A percentile compares a stretch with the other conserved stretches of the same genome.
These are phyloP conservation scores for Alloascoidea hylecoeti DNA, from an alignment of 805 yeast genomes.

Conservation along the genomic window DNA sequence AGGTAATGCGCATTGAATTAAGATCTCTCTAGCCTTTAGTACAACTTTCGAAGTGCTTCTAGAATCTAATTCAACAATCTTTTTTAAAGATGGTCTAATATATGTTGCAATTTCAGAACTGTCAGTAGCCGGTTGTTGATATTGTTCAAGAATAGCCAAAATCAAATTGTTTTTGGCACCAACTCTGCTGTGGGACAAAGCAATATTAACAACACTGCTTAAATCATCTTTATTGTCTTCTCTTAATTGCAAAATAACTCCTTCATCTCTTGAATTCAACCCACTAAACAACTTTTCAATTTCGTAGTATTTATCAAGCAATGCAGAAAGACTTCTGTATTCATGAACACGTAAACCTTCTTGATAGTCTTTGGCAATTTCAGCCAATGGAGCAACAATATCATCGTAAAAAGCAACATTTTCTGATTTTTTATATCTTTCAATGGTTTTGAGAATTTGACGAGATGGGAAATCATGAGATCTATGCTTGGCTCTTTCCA, in stretches of 20 bases:
- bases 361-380: conserved; percentile 54
- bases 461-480: conserved; percentile 88
- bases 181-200: conserved; percentile 84
- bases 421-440: conserved; percentile 26
- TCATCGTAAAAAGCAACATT: conserved; percentile 30
- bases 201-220: conserved; percentile 53
- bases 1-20: conserved; percentile 94
- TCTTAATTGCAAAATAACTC: conserved; percentile 73
- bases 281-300: conserved; percentile 75
- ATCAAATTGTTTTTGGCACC: conserved; percentile 86
- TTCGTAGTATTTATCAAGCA: conserved; percentile 59
- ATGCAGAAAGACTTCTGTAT: conserved; percentile 52
- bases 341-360: conserved; percentile 80
- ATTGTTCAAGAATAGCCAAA: conserved; percentile 70
- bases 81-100: conserved; percentile 59
- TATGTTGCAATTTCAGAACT: conserved; percentile 54
- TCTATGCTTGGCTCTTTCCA: conserved; percentile 53
- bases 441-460: conserved; percentile 59
- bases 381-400: conserved; percentile 59
- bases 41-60: conserved; percentile 90
- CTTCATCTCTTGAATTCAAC: conserved; percentile 69
- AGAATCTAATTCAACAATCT: conserved; percentile 77
- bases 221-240: conserved; percentile 76
- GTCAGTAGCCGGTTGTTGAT: conserved; percentile 58
- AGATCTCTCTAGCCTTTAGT: conserved; percentile 87